phyloP scores from a whole-genome alignment of 345 rosid species.

The Eucalyptus grandis region DNA sequence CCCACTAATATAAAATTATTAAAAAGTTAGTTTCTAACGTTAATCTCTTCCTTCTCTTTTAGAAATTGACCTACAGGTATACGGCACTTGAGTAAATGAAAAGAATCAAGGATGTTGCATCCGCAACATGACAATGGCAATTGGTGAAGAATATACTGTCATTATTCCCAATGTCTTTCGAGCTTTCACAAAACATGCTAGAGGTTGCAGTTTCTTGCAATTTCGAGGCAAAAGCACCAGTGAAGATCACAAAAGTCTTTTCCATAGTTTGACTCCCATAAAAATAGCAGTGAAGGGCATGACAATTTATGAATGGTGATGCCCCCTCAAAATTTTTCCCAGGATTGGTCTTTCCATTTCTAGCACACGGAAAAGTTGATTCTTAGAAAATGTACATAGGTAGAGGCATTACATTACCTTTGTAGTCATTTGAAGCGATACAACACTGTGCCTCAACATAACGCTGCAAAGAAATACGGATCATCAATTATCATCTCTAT shows the following conservation, averaged over 20 bases:
- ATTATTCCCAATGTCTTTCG: not conserved
- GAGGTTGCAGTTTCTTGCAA: not conserved
- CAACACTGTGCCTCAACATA: conserved; percentile 97
- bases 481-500: not conserved
- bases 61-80: not conserved
- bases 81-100: not conserved
- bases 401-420: conserved; percentile 33
- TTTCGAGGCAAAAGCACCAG: not conserved
- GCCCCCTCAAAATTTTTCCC: not conserved
- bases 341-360: not conserved
- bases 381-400: not conserved
- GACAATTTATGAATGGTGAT: not conserved
- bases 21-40: not conserved
- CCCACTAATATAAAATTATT: not conserved
- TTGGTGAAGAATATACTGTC: not conserved
- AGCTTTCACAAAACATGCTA: not conserved
- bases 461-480: conserved; percentile 45
- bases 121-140: not conserved
- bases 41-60: not conserved
- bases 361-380: not conserved
- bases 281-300: not conserved
- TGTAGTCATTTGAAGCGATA: conserved; percentile 86
- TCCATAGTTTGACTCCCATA: not conserved
- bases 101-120: not conserved
- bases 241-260: not conserved